A percentile compares a stretch with the other conserved stretches of the same genome.
These are phyloP conservation scores for Venturia aucupariae DNA, from an alignment of 2,329 filamentous ascomycete species.

Conservation along the genomic window DNA sequence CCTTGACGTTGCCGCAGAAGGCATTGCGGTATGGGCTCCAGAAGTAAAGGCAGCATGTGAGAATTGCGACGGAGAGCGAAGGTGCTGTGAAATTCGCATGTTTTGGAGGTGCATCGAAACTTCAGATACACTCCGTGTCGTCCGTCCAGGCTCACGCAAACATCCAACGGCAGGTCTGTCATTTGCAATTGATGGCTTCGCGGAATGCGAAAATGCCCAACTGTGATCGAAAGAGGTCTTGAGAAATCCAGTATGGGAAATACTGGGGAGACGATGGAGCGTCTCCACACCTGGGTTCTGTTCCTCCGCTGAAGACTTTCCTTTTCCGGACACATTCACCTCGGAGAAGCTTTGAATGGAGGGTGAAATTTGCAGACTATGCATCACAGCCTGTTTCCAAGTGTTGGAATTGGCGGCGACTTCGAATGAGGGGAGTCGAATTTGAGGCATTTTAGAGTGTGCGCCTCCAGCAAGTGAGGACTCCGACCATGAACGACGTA, in stretches of 20 bases:
- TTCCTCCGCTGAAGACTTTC: background rate
- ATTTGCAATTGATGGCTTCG: background rate
- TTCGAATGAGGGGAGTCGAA: conserved; percentile 11
- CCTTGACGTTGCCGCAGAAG: background rate
- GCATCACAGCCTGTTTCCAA: conserved; percentile 12
- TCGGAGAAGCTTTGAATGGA: conserved; percentile 5
- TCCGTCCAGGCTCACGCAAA: conserved; percentile 1
- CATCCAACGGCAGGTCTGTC: background rate
- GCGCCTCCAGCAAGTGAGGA: background rate
- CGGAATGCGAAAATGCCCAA: background rate
- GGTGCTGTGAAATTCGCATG: conserved; percentile 37
- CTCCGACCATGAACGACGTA: conserved; percentile 8
- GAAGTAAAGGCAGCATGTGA: conserved; percentile 21
- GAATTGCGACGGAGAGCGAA: conserved; percentile 33
- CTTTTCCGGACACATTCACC: background rate
- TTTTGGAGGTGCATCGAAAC: conserved; percentile 31
- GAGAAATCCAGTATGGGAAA: background rate
- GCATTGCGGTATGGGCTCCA: background rate
- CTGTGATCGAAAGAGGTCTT: background rate
- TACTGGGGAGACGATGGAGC: background rate
- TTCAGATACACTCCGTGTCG: background rate
- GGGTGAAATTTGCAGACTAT: conserved; percentile 13
- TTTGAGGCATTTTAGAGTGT: background rate
- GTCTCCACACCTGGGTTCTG: background rate
- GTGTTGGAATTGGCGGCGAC: background rate